A percentile compares a stretch with the other conserved stretches of the same genome.
Conservation (phyloP, 257 asterid species). For the Agastache rugosa region DNA sequence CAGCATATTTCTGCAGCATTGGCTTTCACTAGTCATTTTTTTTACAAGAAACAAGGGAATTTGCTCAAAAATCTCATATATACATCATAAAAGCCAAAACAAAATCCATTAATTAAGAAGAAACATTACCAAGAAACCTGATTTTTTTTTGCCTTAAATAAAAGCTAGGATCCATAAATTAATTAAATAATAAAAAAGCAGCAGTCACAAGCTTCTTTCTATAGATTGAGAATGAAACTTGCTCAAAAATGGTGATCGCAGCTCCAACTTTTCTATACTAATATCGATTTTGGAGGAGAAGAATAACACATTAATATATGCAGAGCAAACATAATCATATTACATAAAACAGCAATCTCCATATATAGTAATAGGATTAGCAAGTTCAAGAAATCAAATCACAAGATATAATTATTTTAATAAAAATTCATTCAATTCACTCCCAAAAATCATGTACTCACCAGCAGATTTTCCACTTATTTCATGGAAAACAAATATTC, state of each 20-base stretch:
- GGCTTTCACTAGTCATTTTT: not conserved
- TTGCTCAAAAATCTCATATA: not conserved
- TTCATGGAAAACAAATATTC: conserved; percentile 2
- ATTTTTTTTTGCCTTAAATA: conserved; percentile 14
- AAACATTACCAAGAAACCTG: conserved; percentile 11
- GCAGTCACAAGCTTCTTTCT: conserved; percentile 4
- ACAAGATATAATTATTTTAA: not conserved
- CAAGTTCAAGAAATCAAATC: conserved; percentile 28
- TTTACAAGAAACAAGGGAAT: not conserved
- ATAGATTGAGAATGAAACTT: not conserved
- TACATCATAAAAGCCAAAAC: not conserved
- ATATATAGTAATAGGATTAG: conserved; percentile 17
- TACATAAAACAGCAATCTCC: conserved; percentile 19
- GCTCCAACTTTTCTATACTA: not conserved
- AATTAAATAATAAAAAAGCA: not conserved
- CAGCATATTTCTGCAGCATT: conserved; percentile 22
- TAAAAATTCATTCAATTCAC: conserved; percentile 8
- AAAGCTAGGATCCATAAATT: conserved; percentile 15
- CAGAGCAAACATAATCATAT: not conserved
- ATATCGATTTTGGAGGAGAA: not conserved
- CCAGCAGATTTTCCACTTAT: conserved; percentile 20
- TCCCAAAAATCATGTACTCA: conserved; percentile 4
- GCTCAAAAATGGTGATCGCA: not conserved
- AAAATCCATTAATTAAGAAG: conserved; percentile 23
- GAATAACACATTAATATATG: not conserved